Percentiles rank a stretch among this genome's conserved stretches.
phyloP scores from a whole-genome alignment of 164 flowering plant species.

The Umbilicus rupestris region DNA sequence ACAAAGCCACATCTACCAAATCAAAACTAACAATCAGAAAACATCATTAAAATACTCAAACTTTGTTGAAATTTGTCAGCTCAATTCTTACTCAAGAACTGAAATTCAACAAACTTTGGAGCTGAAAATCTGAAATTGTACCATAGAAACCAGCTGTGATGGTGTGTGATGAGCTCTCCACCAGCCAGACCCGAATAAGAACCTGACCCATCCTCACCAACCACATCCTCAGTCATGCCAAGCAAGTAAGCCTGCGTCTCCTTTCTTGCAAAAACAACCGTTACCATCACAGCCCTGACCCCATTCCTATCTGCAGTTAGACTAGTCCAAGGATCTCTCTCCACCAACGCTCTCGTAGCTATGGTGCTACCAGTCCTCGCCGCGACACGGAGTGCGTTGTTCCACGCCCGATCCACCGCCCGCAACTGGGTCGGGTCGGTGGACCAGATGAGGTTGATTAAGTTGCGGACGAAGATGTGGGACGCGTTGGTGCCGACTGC shows the following conservation, averaged over 20 bases:
- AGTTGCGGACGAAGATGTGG: neutral
- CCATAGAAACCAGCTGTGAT: neutral
- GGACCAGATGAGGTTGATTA: neutral
- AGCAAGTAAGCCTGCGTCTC: neutral
- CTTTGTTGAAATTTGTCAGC: too few species aligned
- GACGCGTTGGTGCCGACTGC: neutral
- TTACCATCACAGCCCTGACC: neutral
- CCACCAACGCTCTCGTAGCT: neutral
- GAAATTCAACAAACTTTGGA: too few species aligned
- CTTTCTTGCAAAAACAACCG: neutral
- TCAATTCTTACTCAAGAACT: too few species aligned
- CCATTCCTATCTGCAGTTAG: neutral
- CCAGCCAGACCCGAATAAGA: neutral
- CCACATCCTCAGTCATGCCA: neutral
- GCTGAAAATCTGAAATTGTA: neutral
- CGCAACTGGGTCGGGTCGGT: neutral
- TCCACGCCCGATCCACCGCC: neutral
- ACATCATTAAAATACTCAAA: too few species aligned
- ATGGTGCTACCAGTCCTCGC: neutral
- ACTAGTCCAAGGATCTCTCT: neutral
- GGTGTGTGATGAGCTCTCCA: neutral
- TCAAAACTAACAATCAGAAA: neutral
- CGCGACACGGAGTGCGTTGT: neutral
- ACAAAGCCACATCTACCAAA: constrained; percentile 6
- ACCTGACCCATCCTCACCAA: neutral